Evolutionary conservation across 176 grass and related monocot species (phyloP).

Genomic region (Aegilops speltoides): DNA sequence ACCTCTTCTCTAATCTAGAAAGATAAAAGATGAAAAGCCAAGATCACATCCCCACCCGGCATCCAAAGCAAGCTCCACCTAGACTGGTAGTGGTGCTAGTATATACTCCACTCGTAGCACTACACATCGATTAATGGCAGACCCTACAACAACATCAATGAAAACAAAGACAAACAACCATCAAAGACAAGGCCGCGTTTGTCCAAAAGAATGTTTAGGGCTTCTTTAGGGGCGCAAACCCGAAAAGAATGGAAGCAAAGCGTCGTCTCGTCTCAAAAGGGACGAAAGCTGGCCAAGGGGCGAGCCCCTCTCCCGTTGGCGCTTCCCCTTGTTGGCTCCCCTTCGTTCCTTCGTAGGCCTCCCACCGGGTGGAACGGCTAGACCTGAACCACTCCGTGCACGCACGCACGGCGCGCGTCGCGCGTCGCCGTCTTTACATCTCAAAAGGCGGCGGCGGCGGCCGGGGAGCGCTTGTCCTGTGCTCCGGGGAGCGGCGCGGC

Average conservation of each 20-base stretch:
- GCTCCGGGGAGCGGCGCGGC: constrained; percentile 42
- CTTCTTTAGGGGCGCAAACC: constrained; percentile 51
- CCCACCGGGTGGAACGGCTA: background rate
- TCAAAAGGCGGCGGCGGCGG: constrained; percentile 57
- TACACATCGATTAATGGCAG: constrained; percentile 15
- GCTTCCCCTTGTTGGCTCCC: constrained; percentile 53
- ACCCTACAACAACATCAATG: background rate
- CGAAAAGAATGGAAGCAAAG: constrained; percentile 50
- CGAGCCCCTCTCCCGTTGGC: constrained; percentile 42
- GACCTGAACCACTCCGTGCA: background rate
- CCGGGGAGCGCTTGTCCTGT: constrained; percentile 63
- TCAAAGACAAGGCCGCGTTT: constrained; percentile 66
- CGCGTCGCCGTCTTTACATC: constrained; percentile 12
- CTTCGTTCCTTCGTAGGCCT: background rate
- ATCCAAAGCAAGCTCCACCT: background rate
- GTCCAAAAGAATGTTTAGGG: constrained; percentile 56
- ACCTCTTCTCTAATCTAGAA: too few relatives aligned
- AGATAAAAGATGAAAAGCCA: background rate
- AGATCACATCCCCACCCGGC: background rate
- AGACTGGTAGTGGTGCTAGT: background rate
- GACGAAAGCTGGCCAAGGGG: constrained; percentile 48
- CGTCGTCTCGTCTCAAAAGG: constrained; percentile 69
- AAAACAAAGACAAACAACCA: constrained; percentile 29
- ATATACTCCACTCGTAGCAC: background rate
- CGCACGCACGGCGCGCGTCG: background rate